Conservation (phyloP, 805 yeast genomes). For the Candida maltosa region DNA sequence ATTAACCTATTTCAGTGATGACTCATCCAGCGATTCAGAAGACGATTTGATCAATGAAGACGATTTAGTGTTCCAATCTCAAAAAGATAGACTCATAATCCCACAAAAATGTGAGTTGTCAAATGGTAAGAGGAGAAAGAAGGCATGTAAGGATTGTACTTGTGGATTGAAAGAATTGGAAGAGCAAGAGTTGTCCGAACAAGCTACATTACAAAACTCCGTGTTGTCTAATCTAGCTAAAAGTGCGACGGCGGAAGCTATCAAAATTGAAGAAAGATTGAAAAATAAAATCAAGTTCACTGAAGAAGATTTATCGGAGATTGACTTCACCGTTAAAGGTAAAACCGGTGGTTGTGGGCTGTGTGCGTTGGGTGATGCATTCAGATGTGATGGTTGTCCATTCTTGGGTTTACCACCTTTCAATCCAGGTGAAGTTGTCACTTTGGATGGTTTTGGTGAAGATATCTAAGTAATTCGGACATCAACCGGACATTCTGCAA, state of each 20-base stretch:
- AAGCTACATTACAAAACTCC: constrained; percentile 41
- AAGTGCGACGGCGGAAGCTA: constrained; percentile 52
- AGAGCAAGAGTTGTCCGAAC: constrained; percentile 53
- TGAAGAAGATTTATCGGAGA: constrained; percentile 75
- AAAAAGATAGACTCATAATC: constrained; percentile 34
- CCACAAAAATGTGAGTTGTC: constrained; percentile 59
- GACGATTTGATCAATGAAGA: constrained; percentile 32
- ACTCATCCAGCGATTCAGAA: constrained; percentile 23
- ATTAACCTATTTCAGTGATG: constrained; percentile 54
- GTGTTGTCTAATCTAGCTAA: constrained; percentile 46
- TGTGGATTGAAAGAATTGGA: constrained; percentile 93
- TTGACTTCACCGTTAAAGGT: constrained; percentile 95
- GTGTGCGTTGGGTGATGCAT: constrained; percentile 96
- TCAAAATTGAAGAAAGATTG: constrained; percentile 49
- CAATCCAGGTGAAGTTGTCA: constrained; percentile 92
- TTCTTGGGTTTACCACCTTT: constrained; percentile 96
- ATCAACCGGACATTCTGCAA: not conserved
- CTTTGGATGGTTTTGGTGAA: constrained; percentile 71
- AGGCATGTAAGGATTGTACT: constrained; percentile 97
- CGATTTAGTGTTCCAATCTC: constrained; percentile 31
- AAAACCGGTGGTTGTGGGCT: constrained; percentile 97
- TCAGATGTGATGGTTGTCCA: constrained; percentile 98
- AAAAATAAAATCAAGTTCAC: constrained; percentile 50
- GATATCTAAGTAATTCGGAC: constrained; percentile 47
- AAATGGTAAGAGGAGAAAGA: constrained; percentile 64